These are phyloP conservation scores for Pseudohyphozyma bogoriensis DNA, from an alignment of 768 basidiomycete genomes.

Conservation along the genomic window DNA sequence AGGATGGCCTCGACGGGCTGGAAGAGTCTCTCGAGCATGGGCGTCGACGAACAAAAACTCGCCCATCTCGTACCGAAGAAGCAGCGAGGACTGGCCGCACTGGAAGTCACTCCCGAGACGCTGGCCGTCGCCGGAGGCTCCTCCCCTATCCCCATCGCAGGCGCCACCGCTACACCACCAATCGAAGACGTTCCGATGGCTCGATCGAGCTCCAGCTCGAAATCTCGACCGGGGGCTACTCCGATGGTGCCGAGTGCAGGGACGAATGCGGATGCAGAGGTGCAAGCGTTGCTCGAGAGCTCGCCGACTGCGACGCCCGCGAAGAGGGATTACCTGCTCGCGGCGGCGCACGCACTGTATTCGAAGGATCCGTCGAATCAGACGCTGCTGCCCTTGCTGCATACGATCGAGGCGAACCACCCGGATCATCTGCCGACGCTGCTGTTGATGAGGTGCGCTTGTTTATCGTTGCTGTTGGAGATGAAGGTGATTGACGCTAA, in stretches of 20 bases:
- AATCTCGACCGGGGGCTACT: not conserved
- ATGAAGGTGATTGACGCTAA: no score
- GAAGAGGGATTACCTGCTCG: constrained; percentile 26
- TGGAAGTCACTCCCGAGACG: not conserved
- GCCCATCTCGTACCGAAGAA: no score
- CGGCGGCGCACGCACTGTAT: constrained; percentile 27
- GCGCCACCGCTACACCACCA: not conserved
- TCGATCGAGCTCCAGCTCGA: not conserved
- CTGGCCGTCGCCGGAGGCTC: not conserved
- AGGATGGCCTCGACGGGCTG: no score
- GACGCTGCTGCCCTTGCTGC: constrained; percentile 37
- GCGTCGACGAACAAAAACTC: no score
- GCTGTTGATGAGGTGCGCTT: constrained; percentile 40
- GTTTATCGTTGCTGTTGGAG: no score
- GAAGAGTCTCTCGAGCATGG: no score
- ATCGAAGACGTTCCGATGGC: no score
- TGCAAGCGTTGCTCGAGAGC: no score
- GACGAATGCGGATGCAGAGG: no score
- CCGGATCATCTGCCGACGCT: constrained; percentile 38
- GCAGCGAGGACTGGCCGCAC: no score
- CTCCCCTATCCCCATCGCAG: not conserved
- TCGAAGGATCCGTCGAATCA: constrained; percentile 6
- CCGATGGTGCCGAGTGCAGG: no score
- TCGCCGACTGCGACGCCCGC: constrained; percentile 8
- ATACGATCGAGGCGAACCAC: constrained; percentile 36